These are phyloP conservation scores for Talaromyces sp. DNA, from an alignment of 2,329 filamentous ascomycete genomes.

Conservation along the genomic window DNA sequence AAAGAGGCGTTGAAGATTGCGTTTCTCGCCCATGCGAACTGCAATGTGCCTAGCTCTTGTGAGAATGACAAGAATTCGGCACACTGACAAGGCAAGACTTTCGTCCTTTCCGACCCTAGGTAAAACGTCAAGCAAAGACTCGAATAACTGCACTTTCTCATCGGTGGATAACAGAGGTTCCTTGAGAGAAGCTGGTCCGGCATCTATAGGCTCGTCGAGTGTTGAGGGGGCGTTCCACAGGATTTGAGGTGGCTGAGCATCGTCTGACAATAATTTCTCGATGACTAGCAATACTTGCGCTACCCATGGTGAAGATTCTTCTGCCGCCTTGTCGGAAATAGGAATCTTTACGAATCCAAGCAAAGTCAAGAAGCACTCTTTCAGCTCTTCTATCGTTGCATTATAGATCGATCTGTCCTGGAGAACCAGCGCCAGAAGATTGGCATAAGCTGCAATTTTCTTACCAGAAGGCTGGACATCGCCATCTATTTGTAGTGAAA, in stretches of 20 bases:
- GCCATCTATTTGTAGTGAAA: constrained; percentile 62
- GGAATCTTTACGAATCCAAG: constrained; percentile 73
- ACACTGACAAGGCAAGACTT: constrained; percentile 75
- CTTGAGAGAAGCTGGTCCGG: constrained; percentile 55
- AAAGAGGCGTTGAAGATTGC: constrained; percentile 84
- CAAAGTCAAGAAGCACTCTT: constrained; percentile 72
- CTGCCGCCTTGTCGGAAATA: constrained; percentile 60
- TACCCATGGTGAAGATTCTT: constrained; percentile 89
- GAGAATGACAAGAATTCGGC: constrained; percentile 81
- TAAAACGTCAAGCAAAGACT: constrained; percentile 76
- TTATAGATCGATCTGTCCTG: constrained; percentile 80
- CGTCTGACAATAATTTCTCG: constrained; percentile 85
- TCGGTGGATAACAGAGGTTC: constrained; percentile 63
- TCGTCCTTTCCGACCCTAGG: constrained; percentile 87
- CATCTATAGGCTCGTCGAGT: constrained; percentile 48
- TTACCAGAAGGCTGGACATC: constrained; percentile 57
- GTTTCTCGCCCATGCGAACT: constrained; percentile 75
- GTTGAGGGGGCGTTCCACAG: constrained; percentile 62
- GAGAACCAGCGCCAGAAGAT: constrained; percentile 82
- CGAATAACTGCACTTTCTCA: constrained; percentile 69
- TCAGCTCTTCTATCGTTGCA: constrained; percentile 70
- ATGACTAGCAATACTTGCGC: constrained; percentile 85
- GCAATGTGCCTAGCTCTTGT: constrained; percentile 77
- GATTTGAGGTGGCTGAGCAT: constrained; percentile 74
- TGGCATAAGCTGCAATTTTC: constrained; percentile 87